These are phyloP conservation scores for Isabelozyma rhagii DNA, from an alignment of 805 yeast genomes.

Conservation along the genomic window DNA sequence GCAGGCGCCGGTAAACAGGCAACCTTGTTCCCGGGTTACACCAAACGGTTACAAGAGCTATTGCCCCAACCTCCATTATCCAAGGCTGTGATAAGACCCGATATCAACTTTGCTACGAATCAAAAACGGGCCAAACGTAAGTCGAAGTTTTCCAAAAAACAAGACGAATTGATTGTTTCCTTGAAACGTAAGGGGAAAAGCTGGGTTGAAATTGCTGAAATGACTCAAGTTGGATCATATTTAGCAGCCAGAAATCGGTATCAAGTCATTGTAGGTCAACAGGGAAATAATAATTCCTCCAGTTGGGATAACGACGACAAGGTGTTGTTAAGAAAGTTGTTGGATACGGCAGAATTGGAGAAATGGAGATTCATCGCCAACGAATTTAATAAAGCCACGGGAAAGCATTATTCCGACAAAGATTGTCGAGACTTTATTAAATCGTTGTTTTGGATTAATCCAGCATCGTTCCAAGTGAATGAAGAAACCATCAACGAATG, in stretches of 20 bases:
- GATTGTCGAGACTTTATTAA: constrained; percentile 57
- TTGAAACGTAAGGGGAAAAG: constrained; percentile 61
- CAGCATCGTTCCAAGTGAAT: constrained; percentile 55
- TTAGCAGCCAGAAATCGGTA: constrained; percentile 76
- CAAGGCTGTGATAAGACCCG: constrained; percentile 40
- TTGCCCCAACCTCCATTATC: constrained; percentile 51
- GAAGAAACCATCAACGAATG: constrained; percentile 43
- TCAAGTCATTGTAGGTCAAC: constrained; percentile 80
- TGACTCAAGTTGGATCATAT: constrained; percentile 60
- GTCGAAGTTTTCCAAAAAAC: constrained; percentile 68
- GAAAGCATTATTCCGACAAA: constrained; percentile 47
- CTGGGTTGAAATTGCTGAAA: constrained; percentile 73
- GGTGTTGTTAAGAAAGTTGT: constrained; percentile 42
- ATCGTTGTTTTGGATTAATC: constrained; percentile 52
- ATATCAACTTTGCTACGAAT: constrained; percentile 36
- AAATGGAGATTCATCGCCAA: constrained; percentile 65
- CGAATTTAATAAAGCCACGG: constrained; percentile 56
- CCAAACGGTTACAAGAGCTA: constrained; percentile 24
- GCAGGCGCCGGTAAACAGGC: constrained; percentile 2
- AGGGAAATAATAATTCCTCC: constrained; percentile 65
- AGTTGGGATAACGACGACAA: constrained; percentile 62
- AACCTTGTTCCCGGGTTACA: constrained; percentile 17
- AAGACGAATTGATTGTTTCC: constrained; percentile 61
- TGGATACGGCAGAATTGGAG: constrained; percentile 69
- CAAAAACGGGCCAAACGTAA: constrained; percentile 55